Percentiles rank a stretch among this genome's conserved stretches.
Conservation (phyloP, 129 eudicot species). For the Flaveria ramosissima region DNA sequence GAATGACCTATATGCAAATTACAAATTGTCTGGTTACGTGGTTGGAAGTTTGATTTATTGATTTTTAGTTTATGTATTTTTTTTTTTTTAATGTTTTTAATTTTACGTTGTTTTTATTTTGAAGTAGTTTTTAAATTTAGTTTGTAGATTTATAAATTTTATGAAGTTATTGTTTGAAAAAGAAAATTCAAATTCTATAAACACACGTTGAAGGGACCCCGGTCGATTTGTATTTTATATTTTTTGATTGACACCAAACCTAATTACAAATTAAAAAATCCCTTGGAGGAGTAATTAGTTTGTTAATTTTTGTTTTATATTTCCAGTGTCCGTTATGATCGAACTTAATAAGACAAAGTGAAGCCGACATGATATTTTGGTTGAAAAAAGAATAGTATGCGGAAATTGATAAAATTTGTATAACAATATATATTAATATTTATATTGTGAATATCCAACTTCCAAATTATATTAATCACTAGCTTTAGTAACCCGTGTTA, state of each 20-base stretch:
- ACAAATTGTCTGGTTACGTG: too few relatives aligned
- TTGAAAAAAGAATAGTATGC: background rate
- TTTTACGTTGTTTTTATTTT: too few relatives aligned
- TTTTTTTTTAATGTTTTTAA: too few relatives aligned
- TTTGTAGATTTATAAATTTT: too few relatives aligned
- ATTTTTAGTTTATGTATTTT: too few relatives aligned
- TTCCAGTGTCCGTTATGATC: background rate
- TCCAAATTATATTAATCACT: background rate
- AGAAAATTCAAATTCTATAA: background rate
- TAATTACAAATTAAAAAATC: background rate
- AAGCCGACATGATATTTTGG: slow-evolving; percentile 7
- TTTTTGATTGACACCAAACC: slow-evolving; percentile 5
- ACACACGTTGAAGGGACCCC: slow-evolving; percentile 1
- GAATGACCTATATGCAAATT: too few relatives aligned
- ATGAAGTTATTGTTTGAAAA: too few relatives aligned
- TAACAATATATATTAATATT: too few relatives aligned
- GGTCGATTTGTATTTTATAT: background rate
- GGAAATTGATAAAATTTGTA: too few relatives aligned
- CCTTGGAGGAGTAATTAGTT: background rate
- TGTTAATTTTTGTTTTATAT: background rate
- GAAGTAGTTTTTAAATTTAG: too few relatives aligned
- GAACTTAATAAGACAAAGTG: background rate
- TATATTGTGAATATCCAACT: background rate
- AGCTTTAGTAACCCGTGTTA: too few relatives aligned
- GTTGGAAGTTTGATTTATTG: too few relatives aligned